Evolutionary conservation across 2,329 filamentous ascomycete species (phyloP), one percentile per base, ranked within the genome.

Genomic region (Elsinoe australis): DNA sequence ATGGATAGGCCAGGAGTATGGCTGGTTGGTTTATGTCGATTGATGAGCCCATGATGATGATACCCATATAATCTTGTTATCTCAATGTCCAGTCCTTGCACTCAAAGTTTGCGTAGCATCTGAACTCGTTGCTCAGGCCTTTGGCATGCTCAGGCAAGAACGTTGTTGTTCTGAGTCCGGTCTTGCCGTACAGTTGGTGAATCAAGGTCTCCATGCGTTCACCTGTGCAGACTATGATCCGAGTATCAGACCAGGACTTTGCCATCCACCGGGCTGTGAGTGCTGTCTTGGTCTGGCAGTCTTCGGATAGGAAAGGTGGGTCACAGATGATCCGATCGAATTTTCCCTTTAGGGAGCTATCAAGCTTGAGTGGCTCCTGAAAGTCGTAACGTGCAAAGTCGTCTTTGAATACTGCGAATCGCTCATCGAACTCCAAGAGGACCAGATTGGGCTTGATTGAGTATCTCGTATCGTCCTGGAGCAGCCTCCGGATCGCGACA

Each of bases 271-370:
- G 76, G 14, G 82, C 77, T 1, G 85, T 88, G 57, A 89, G 65
- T 6, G 85, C 85, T 52, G 78, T 83, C 70, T 87, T 88, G 0
- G 83, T 87, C 62, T 90, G 84, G 61, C 85, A 90, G 59, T 90
- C 84, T 53, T 84, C 76, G 61, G 79, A 87, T 28, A 90, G 70
- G 61, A 90, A 90, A 0, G 86, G 86, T 6, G 86, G 86, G 60
- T 92, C 86, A 56, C 76, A 78, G 48, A 89, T 82, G 52, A 90
- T 74, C 47, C 79, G 74, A 63, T 87, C 82, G 38, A 83, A 76
- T 15, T 66, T 69, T 15, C 76, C 78, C 59, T 83, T 85, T 28
- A 88, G 59, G 67, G 51, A 62, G 76, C 76, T 57, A 29, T 82
- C 80, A 12, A 88, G 68, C 56, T 80, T 78, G 22, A 83, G 67